Evolutionary conservation across 495 filamentous ascomycete genomes (phyloP), one percentile per base, ranked within the genome.

Genomic region (Penicillium pulvis): DNA sequence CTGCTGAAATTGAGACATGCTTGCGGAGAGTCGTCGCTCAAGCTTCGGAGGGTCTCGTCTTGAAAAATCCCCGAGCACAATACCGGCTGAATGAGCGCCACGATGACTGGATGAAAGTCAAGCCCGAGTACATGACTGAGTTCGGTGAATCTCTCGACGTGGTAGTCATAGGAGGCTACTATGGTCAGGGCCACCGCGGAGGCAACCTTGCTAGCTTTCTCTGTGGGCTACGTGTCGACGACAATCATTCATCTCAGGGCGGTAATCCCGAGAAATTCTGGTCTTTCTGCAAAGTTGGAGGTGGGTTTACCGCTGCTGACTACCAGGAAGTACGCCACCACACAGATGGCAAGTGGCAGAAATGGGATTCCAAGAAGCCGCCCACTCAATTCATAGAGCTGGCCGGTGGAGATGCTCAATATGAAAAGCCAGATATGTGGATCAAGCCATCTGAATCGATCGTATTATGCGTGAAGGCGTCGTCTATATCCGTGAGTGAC

Each of bases 21-120:
- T 79, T 98, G 8, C 86, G 93, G 26, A 84, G 86, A 62, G 90
- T 98, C 14, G 88, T 98, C 6, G 90, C 89, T 4, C 89, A 95
- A 63, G 86, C 91, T 2, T 92, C 90, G 3, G 94, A 98, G 71
- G 94, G 94, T 5, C 76, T 98, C 7, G 92, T 98, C 0, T 76
- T 98, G 56, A 98, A 98, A 75, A 98, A 97, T 65, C 94, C 94
- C 6, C 81, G 89, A 12, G 94, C 92, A 3, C 76, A 83, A 49
- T 98, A 98, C 69, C 83, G 86, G 26, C 78, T 97, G 31, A 97
- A 96, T 70, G 89, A 92, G 61, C 90, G 94, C 30, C 94, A 94
- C 66, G 91, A 97, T 65, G 89, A 96, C 76, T 98, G 94, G 94
- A 90, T 98, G 79, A 98, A 98, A 71, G 92, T 98, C 19, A 98